Conservation (phyloP, 2,329 filamentous ascomycete genomes). For the Cladosporium halotolerans region DNA sequence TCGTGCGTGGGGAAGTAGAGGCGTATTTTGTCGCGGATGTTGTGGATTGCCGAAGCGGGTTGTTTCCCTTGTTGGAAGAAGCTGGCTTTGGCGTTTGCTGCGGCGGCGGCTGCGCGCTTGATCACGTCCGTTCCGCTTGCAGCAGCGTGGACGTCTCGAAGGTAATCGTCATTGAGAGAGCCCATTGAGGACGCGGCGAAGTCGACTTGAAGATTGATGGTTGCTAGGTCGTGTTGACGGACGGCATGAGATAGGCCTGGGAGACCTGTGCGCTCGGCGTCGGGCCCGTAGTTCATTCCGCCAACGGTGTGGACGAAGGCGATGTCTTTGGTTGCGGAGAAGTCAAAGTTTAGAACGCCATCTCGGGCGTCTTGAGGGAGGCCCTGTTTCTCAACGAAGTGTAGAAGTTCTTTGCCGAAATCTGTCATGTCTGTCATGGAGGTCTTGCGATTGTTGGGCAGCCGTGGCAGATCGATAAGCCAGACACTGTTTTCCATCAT, state of each 20-base stretch:
- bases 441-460: constrained; percentile 28
- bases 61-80: constrained; percentile 21
- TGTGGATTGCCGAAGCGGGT: constrained; percentile 14
- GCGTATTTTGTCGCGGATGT: constrained; percentile 51
- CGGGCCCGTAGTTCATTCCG: constrained; percentile 30
- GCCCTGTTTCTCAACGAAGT: constrained; percentile 63
- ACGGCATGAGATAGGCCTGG: constrained; percentile 67
- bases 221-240: constrained; percentile 52
- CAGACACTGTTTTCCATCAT: constrained; percentile 86
- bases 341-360: constrained; percentile 75
- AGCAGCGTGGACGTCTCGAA: constrained; percentile 55
- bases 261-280: constrained; percentile 57
- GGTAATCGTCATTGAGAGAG: constrained; percentile 61
- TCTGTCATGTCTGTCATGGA: constrained; percentile 35
- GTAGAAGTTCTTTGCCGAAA: constrained; percentile 65
- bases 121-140: constrained; percentile 42
- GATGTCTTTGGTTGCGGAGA: constrained; percentile 62
- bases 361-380: constrained; percentile 58
- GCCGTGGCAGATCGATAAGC: constrained; percentile 78
- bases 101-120: neutral
- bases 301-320: constrained; percentile 77
- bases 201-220: constrained; percentile 42
- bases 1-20: constrained; percentile 74
- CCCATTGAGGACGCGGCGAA: constrained; percentile 78
- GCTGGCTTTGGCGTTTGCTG: constrained; percentile 13